Base-by-base conservation (phyloP, 2,329 filamentous ascomycete species). In the Plenodomus biglobosus region DNA sequence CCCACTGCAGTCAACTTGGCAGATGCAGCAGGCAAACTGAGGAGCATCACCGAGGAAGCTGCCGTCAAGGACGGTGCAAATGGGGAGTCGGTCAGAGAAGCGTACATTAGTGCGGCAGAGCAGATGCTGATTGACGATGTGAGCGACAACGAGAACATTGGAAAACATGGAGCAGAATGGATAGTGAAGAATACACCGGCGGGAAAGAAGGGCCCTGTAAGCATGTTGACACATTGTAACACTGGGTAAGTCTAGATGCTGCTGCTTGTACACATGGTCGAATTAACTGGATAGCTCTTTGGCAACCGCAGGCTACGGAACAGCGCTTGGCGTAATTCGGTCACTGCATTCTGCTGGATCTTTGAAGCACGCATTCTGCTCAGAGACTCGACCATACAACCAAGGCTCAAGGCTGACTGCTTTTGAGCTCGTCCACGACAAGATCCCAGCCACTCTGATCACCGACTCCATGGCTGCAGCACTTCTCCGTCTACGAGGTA, bases 191-290 rank as follows among this genome's bases (percentile, higher is more conserved):
- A 89, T 60, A 65, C 73, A 39, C 73, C 58, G 72, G 79, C 68
- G 68, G 78, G 55, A 70, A 80, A 56, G 64, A 78, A 68, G 64
- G 78, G 73, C 61, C 77, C 79, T 56, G 75, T 96, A 40, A 90
- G 89, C n/a, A 86, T 99, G 37, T 76, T 99, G 58, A 99, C 94
- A 10, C 95, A 99, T 74, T 99, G 94, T 79, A 99, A 99, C 73
- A 99, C 94, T 18, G 94, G 94, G 85, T 87, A 78, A 53, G 61
- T 46, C 27, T 32, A 32, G 7, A 3, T 15, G 11, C 27, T 15
- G 11, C 27, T 32, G 13, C 8, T 11, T 32, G 8, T 32, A 32
- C 6, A 32, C 27, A 32, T 15, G 7, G 6, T 11, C 27, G 10
- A 6, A 45, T 62, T 73, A 54, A 72, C 45, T 24, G 18, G 30